These are phyloP conservation scores for Bruguiera hainesii DNA, from an alignment of 441 rosid species.

Conservation along the genomic window DNA sequence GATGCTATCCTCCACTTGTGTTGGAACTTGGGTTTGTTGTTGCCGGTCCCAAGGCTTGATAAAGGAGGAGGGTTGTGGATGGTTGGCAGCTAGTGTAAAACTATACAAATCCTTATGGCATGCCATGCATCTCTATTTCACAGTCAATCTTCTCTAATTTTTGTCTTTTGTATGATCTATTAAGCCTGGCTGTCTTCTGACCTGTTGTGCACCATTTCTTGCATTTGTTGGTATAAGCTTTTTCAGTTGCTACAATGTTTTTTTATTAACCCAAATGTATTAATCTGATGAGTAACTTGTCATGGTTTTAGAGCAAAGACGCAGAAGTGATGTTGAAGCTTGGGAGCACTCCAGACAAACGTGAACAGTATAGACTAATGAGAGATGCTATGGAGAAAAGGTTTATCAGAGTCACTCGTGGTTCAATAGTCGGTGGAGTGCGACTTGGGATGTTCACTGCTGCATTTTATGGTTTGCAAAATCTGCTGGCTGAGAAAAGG, in stretches of 20 bases:
- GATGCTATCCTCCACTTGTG: too few species aligned
- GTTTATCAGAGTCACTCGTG: constrained; percentile 79
- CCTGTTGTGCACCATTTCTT: background rate
- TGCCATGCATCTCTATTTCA: too few species aligned
- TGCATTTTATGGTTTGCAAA: constrained; percentile 67
- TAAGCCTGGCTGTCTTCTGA: background rate
- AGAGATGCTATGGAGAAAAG: constrained; percentile 97
- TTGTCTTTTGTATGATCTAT: background rate
- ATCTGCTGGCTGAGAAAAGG: constrained; percentile 73
- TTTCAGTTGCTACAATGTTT: background rate
- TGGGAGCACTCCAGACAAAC: constrained; percentile 90
- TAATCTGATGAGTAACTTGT: background rate
- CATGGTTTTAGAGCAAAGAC: constrained; percentile 67
- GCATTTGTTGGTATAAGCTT: background rate
- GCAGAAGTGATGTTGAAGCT: constrained; percentile 95
- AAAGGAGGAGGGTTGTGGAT: too few species aligned
- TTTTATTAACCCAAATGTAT: too few species aligned
- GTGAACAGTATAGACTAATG: constrained; percentile 82
- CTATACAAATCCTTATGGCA: too few species aligned
- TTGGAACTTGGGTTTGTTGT: too few species aligned
- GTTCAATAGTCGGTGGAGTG: constrained; percentile 86
- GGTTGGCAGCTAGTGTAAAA: too few species aligned
- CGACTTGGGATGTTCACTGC: constrained; percentile 96
- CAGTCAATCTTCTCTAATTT: background rate
- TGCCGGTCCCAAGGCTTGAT: too few species aligned